Evolutionary conservation across 306 rosid genomes (phyloP).

Genomic region (Lathyrus sativus): DNA sequence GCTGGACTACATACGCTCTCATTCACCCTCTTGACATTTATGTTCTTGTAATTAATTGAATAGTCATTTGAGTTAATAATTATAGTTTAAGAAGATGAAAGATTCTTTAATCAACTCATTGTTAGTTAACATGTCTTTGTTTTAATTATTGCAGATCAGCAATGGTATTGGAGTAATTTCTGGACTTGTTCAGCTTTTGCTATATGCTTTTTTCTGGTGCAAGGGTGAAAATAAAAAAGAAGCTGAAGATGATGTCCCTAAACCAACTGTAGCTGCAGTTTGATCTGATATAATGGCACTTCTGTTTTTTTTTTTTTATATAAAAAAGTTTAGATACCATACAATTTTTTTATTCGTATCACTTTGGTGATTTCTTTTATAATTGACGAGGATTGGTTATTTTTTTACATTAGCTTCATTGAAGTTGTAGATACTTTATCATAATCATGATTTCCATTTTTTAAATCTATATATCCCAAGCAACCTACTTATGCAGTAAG

Average conservation of each 20-base stretch:
- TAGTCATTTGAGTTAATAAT: background rate
- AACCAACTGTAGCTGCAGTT: constrained; percentile 28
- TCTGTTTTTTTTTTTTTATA: background rate
- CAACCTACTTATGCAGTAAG: background rate
- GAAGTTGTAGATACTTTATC: background rate
- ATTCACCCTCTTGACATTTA: constrained; percentile 61
- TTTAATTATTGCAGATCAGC: constrained; percentile 55
- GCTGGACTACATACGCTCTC: constrained; percentile 81
- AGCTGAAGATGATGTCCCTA: background rate
- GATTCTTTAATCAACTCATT: background rate
- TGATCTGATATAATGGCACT: background rate
- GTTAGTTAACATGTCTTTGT: background rate
- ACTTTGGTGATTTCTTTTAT: too few species aligned
- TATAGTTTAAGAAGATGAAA: background rate
- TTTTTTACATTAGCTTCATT: background rate
- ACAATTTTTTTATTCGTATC: too few species aligned
- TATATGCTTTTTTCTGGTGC: constrained; percentile 46
- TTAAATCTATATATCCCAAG: background rate
- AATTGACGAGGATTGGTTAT: too few species aligned
- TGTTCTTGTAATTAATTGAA: constrained; percentile 53
- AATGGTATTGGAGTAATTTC: constrained; percentile 65
- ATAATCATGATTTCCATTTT: background rate
- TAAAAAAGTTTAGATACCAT: too few species aligned
- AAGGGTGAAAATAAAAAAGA: constrained; percentile 15
- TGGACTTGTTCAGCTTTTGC: constrained; percentile 56